Conservation (phyloP, 208 protist species). For the Zelonia costaricensis region DNA sequence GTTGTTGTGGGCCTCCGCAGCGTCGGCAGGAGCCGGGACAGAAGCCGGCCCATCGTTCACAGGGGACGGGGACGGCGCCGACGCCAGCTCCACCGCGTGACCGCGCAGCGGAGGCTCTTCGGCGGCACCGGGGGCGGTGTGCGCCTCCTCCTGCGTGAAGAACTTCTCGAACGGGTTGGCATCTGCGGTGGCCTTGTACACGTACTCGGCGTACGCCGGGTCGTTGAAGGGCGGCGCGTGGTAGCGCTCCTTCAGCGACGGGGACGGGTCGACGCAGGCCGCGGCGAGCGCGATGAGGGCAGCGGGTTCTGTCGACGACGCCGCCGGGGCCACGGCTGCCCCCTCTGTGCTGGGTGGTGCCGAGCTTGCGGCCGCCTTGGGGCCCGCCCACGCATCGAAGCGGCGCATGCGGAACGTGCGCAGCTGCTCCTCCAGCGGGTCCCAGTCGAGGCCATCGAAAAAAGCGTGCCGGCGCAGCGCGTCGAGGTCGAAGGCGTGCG, state of each 20-base stretch:
- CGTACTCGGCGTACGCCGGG: slow-evolving; percentile 73
- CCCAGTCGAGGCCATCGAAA: slow-evolving; percentile 79
- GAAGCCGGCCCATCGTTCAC: no score
- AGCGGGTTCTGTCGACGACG: neutral
- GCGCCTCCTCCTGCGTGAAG: slow-evolving; percentile 8
- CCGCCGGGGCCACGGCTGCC: neutral
- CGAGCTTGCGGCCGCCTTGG: neutral
- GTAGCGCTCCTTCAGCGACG: slow-evolving; percentile 58
- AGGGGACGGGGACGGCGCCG: no score
- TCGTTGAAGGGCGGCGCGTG: slow-evolving; percentile 58
- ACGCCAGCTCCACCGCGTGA: no score
- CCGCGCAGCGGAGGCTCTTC: no score
- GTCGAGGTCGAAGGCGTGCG: slow-evolving; percentile 56
- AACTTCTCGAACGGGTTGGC: slow-evolving; percentile 81
- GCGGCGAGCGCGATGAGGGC: slow-evolving; percentile 8
- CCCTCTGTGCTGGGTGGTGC: neutral
- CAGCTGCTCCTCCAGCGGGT: slow-evolving; percentile 52
- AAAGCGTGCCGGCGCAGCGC: slow-evolving; percentile 62
- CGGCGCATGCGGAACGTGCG: slow-evolving; percentile 30
- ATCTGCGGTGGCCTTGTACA: slow-evolving; percentile 77
- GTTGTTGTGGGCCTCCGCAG: no score
- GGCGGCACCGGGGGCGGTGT: neutral
- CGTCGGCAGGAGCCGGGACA: no score
- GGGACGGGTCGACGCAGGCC: slow-evolving; percentile 34
- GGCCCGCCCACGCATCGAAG: slow-evolving; percentile 8